Evolutionary conservation across 2,329 filamentous ascomycete genomes (phyloP).

Genomic region (Aspergillus pseudonomiae): DNA sequence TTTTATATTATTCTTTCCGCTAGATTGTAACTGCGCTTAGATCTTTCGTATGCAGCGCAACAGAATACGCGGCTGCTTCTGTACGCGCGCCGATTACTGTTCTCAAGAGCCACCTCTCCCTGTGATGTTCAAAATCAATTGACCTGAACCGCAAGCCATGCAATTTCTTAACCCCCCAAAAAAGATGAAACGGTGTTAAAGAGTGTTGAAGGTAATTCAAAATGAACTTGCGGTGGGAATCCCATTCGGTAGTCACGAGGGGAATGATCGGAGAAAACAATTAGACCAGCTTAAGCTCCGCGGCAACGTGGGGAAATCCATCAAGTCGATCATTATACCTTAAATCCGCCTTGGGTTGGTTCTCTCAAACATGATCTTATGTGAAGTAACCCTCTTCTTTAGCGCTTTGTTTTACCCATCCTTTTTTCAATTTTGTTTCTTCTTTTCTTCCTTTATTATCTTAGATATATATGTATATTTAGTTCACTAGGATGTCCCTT

Average conservation of each 20-base stretch:
- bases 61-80: neutral
- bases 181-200: neutral
- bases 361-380: no score
- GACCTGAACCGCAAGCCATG: neutral
- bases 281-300: neutral
- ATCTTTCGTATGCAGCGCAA: neutral
- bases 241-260: neutral
- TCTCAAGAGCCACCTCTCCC: neutral
- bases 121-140: neutral
- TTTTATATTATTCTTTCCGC: neutral
- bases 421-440: neutral
- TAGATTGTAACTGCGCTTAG: neutral
- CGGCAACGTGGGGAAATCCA: conserved; percentile 3
- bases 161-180: neutral
- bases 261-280: neutral
- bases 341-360: neutral
- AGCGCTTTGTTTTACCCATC: no score
- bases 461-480: neutral
- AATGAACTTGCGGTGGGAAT: neutral
- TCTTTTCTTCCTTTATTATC: neutral
- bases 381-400: no score
- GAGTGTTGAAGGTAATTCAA: neutral
- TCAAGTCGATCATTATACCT: neutral
- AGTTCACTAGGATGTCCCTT: neutral
- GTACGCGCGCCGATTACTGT: neutral